Percentiles rank a stretch among this genome's conserved stretches.
Conservation (phyloP, 768 basidiomycete genomes). For the Pleurotus tuber-regium region DNA sequence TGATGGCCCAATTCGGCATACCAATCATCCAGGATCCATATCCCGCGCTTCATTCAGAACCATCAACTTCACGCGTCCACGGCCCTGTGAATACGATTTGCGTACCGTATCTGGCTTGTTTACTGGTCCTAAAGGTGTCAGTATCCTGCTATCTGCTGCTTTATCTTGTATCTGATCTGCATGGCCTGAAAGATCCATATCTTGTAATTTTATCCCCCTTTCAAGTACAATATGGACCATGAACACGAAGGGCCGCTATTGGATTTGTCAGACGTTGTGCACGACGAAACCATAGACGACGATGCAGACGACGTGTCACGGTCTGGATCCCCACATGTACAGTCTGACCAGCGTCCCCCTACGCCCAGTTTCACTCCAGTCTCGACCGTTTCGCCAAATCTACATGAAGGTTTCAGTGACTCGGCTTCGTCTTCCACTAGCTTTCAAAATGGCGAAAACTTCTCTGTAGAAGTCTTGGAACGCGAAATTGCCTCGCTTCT, state of each 20-base stretch:
- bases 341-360: constrained; percentile 14
- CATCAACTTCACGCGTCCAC: constrained; percentile 1
- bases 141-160: too few relatives aligned
- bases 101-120: too few relatives aligned
- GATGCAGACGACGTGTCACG: constrained; percentile 33
- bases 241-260: constrained; percentile 64
- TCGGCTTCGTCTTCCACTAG: constrained; percentile 34
- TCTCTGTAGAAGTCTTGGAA: constrained; percentile 73
- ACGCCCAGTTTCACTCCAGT: neutral
- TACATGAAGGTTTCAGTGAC: constrained; percentile 36
- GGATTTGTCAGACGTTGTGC: constrained; percentile 81
- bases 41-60: neutral
- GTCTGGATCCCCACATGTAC: constrained; percentile 17
- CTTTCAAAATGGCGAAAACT: constrained; percentile 41
- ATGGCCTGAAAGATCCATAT: neutral
- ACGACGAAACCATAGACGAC: constrained; percentile 71
- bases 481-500: constrained; percentile 74
- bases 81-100: neutral
- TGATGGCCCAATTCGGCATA: neutral
- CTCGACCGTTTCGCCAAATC: constrained; percentile 34
- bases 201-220: constrained; percentile 1
- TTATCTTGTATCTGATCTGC: too few relatives aligned
- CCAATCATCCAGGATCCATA: neutral
- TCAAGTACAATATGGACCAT: constrained; percentile 26
- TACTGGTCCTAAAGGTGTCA: neutral